Evolutionary conservation across 2,329 filamentous ascomycete species (phyloP), one percentile per base, ranked within the genome.

Genomic region (Ophioceras dolichostomum): DNA sequence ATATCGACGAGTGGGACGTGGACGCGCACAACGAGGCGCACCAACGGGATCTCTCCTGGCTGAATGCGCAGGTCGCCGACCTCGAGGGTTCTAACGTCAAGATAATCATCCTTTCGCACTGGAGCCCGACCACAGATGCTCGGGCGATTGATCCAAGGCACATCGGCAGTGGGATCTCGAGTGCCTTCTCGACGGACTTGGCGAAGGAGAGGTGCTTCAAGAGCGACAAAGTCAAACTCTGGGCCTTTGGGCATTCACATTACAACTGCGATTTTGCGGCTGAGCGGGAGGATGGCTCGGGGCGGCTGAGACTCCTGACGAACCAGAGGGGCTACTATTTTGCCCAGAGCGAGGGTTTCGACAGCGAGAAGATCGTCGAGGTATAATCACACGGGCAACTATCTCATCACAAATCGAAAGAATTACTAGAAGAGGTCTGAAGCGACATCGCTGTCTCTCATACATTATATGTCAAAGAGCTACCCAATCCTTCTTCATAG

Each of bases 171-270:
- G 37, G 40, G 0, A 38, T 52, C 8, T 9, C 37, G 9, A 38
- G 36, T 13, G 61, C 51, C 4, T 67, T 69, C 42, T 49, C 52
- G 0, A 65, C 61, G 0, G 59, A 68, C 39, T 39, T 68, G 24
- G 47, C 47, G 0, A 19, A 20, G 0, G 49, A 64, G 41, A 2
- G 4, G 4, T 65, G 59, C 43, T 68, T 57, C 47, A 46, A 5
- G 2, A 55, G 45, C 20, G 18, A 16, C 0, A 47, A 40, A 2
- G 61, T 67, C 14, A 59, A 51, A 45, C 21, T 63, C 0, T 70
- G 64, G 65, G 64, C 56, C 0, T 69, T 68, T 49, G 64, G 65
- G 1, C 65, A 70, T 41, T 69, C 65, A 10, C 64, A 68, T 43
- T 65, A 54, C 43, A 66, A 63, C 39, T 66, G 62, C 45, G 56